Percentiles rank a stretch among this genome's conserved stretches.
phyloP scores from a whole-genome alignment of 306 rosid species.

The Myrica gale region DNA sequence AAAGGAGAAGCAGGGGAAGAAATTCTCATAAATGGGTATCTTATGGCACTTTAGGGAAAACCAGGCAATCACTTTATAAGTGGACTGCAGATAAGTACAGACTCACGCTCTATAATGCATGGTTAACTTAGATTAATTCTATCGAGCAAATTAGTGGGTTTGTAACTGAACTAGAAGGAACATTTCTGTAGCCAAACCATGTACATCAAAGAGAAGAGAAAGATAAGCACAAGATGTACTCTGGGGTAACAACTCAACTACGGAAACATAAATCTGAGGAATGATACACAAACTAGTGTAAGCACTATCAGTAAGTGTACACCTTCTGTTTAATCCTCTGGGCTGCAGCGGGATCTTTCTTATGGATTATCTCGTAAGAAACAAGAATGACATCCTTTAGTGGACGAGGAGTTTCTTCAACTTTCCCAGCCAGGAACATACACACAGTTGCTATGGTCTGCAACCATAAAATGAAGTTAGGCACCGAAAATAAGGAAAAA shows the following conservation, averaged over 20 bases:
- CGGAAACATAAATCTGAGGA: constrained; percentile 18
- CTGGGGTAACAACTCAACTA: constrained; percentile 1
- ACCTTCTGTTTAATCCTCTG: constrained; percentile 97
- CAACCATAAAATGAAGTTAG: constrained; percentile 40
- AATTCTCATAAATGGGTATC: neutral
- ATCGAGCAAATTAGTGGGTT: neutral
- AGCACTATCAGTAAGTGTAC: constrained; percentile 16
- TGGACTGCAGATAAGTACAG: neutral
- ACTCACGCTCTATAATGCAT: neutral
- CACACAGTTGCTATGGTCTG: constrained; percentile 97
- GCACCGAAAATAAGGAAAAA: constrained; percentile 20
- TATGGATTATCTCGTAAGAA: constrained; percentile 86
- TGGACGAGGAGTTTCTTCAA: constrained; percentile 98
- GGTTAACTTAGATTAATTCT: constrained; percentile 1
- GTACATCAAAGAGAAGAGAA: neutral
- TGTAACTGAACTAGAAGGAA: neutral
- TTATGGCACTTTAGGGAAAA: neutral
- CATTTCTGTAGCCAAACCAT: neutral
- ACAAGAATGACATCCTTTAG: constrained; percentile 88
- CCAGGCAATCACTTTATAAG: neutral
- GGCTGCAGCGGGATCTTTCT: constrained; percentile 87
- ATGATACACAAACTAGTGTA: constrained; percentile 15
- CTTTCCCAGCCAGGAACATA: constrained; percentile 99
- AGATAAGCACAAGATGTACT: neutral
- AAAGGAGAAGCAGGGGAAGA: neutral